Percentiles rank a stretch among this genome's conserved stretches.
These are phyloP conservation scores for Fomitopsis schrenkii DNA, from an alignment of 1,284 basidiomycete species.

Conservation along the genomic window DNA sequence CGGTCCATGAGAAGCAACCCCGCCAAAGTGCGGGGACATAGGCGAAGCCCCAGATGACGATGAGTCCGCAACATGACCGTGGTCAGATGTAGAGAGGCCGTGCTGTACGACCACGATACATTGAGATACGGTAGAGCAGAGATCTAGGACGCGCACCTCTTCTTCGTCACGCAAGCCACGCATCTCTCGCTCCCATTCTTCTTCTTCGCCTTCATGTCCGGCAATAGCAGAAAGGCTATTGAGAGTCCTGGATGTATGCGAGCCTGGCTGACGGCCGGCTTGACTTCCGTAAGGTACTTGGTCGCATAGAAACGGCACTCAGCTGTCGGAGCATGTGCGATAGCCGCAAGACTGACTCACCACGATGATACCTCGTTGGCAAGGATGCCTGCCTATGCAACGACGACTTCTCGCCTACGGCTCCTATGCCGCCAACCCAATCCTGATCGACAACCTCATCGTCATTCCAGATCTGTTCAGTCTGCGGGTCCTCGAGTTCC, in stretches of 20 bases:
- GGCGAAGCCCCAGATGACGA: conserved; percentile 49
- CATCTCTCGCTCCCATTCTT: conserved; percentile 74
- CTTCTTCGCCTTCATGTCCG: conserved; percentile 80
- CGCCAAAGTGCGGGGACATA: conserved; percentile 55
- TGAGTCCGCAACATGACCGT: conserved; percentile 47
- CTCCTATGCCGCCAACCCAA: conserved; percentile 75
- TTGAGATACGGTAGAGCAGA: conserved; percentile 4
- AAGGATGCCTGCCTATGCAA: conserved; percentile 78
- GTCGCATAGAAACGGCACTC: not conserved
- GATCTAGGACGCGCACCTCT: conserved; percentile 38
- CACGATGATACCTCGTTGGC: conserved; percentile 75
- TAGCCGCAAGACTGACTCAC: conserved; percentile 34
- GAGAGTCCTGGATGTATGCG: conserved; percentile 64
- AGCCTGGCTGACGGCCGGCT: conserved; percentile 51
- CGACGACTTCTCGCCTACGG: conserved; percentile 72
- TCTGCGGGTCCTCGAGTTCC: conserved; percentile 54
- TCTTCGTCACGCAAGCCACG: conserved; percentile 56
- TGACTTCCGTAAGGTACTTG: conserved; percentile 42
- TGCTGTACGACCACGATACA: conserved; percentile 11
- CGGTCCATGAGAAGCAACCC: conserved; percentile 39
- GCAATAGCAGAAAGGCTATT: conserved; percentile 79
- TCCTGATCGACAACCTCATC: conserved; percentile 75
- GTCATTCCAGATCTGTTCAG: conserved; percentile 62
- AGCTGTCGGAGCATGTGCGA: not conserved
- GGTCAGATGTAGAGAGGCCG: conserved; percentile 30